Evolutionary conservation across 2,329 filamentous ascomycete genomes (phyloP), one percentile per base, ranked within the genome.

Genomic region (Ambrosiella xylebori): DNA sequence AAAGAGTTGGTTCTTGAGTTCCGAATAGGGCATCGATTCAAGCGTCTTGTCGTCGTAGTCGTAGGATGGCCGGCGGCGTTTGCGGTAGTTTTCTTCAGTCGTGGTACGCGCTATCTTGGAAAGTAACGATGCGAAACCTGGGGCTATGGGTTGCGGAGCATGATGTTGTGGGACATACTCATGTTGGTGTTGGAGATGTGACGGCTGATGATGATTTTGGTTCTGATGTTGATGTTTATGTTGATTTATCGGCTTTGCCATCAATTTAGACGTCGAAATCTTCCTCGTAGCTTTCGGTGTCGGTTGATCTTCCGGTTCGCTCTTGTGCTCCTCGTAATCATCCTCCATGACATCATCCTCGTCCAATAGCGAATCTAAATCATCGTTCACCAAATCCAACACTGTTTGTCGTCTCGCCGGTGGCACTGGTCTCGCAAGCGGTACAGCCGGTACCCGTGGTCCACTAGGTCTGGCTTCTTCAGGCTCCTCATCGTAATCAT

Each of bases 21-120:
- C 71, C 1, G 70, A 62, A 65, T 75, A 81, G 49, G 70, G 70
- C 79, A 81, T 82, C 8, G 66, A 65, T 61, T 71, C 71, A n/a
- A 82, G 70, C 45, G 73, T 70, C 49, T 72, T 73, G 64, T 82
- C 79, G 61, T 80, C 76, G 62, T 82, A 82, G 64, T 82, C 79
- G 37, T 73, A 69, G 59, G 70, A 74, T 40, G 66, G 67, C 1
- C 69, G 71, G 12, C 72, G 70, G 39, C 76, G 74, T 57, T 73
- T 75, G 52, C 64, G 59, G 17, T 58, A 58, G 45, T 60, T 60
- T 27, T 57, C 56, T n/a, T 57, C 56, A n/a, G 37, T 55, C 17
- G 56, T 58, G 7, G 52, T 50, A 7, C 52, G 59, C 6, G 59
- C 59, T 15, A 60, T 52, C 35, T 57, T 55, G 3, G 59, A 45